These are phyloP conservation scores for Hypholoma sublateritium DNA, from an alignment of 768 basidiomycete genomes.

Conservation along the genomic window DNA sequence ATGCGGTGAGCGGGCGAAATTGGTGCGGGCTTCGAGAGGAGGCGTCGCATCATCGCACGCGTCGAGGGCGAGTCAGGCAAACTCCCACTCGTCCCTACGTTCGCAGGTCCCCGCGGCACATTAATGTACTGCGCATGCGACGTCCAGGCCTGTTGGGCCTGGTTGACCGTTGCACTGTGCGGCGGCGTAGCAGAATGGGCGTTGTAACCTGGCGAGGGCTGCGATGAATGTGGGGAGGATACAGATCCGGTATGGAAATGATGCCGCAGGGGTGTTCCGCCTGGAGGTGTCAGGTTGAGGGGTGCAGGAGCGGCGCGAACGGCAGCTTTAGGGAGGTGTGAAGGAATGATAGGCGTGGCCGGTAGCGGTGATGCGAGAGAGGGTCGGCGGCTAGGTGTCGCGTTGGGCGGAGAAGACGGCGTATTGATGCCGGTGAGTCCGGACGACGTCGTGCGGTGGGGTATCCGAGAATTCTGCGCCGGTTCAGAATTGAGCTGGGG, in stretches of 20 bases:
- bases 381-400: constrained; percentile 1
- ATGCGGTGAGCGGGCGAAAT: constrained; percentile 5
- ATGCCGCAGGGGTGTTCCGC: not conserved
- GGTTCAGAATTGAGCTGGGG: not conserved
- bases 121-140: constrained; percentile 7
- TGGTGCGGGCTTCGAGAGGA: constrained; percentile 32
- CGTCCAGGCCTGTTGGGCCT: not conserved
- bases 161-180: not conserved
- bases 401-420: not conserved
- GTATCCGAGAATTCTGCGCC: not conserved
- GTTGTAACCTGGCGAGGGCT: not conserved
- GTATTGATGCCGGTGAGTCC: no score
- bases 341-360: constrained; percentile 15
- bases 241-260: constrained; percentile 1
- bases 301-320: constrained; percentile 5
- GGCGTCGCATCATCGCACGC: constrained; percentile 30
- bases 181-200: not conserved
- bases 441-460: not conserved
- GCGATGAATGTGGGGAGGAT: constrained; percentile 4
- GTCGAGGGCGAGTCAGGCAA: constrained; percentile 13
- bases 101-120: not conserved
- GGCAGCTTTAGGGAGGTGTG: constrained; percentile 1
- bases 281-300: not conserved
- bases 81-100: not conserved
- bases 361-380: constrained; percentile 20